Evolutionary conservation across 179 eudicot species (phyloP).

Genomic region (Nepenthes alata): DNA sequence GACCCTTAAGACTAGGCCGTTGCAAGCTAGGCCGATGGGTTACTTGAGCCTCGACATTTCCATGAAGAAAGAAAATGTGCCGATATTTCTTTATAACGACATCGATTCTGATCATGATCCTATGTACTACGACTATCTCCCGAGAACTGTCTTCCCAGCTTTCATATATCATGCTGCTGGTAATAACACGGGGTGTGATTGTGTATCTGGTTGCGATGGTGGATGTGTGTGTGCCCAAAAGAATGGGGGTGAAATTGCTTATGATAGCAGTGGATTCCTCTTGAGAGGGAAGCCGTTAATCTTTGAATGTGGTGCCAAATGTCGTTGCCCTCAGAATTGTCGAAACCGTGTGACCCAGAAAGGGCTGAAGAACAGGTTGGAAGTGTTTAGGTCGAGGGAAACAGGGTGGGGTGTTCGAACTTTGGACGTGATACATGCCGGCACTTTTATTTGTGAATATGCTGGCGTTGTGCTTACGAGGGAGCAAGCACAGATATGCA

Average conservation of each 20-base stretch:
- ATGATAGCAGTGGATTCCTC: conserved; percentile 59
- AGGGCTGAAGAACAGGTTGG: conserved; percentile 58
- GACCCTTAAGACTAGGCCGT: conserved; percentile 33
- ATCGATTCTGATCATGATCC: conserved; percentile 61
- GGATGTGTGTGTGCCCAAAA: conserved; percentile 54
- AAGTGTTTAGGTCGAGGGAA: conserved; percentile 82
- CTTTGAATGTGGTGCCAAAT: conserved; percentile 68
- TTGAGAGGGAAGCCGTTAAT: conserved; percentile 77
- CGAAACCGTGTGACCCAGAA: conserved; percentile 75
- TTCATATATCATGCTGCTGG: conserved; percentile 31
- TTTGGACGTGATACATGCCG: conserved; percentile 73
- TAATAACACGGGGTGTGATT: conserved; percentile 46
- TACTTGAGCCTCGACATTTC: conserved; percentile 70
- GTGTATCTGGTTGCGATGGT: conserved; percentile 42
- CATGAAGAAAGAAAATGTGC: conserved; percentile 49
- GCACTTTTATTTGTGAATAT: conserved; percentile 80
- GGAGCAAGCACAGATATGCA: conserved; percentile 65
- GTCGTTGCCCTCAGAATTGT: conserved; percentile 66
- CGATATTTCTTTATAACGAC: conserved; percentile 61
- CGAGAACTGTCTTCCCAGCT: conserved; percentile 49
- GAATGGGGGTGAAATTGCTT: conserved; percentile 82
- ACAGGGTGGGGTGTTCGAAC: conserved; percentile 94
- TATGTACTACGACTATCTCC: conserved; percentile 48
- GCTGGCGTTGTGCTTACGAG: conserved; percentile 73
- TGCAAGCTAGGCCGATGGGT: conserved; percentile 52